Evolutionary conservation across 164 flowering plant genomes (phyloP), one percentile per base, ranked within the genome.

Genomic region (Liriodendron chinense): DNA sequence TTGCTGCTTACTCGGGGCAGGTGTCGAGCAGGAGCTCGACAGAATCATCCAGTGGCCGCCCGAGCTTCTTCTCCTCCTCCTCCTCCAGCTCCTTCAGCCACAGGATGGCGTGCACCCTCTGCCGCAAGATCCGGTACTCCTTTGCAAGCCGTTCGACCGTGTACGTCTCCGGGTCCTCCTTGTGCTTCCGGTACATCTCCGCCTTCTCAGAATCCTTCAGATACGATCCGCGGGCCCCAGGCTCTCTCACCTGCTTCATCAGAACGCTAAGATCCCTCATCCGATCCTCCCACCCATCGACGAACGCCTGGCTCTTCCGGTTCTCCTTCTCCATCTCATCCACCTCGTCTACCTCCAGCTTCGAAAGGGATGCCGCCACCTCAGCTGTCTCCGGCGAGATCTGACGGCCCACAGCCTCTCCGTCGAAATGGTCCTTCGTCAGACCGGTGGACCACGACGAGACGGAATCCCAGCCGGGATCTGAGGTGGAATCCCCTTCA

Each of bases 31-130:
- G 74, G 18, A 74, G 84, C 86, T 94, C 98, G 7, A 94, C 86
- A 48, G 95, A 90, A 72, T 95, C 96, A 80, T 92, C 97, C 78
- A 93, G 75, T 0, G 96, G 93, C 50, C 73, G 87, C 4, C 98
- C 98, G 22, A 86, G 88, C 86, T 86, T 95, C 79, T 86, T 90
- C 91, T 92, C 98, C 82, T 84, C 87, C 78, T 93, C 96, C 79
- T 91, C 98, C 78, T 93, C 97, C 26, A 75, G 72, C 82, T 95
- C 92, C 83, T 92, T 93, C 57, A 95, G 83, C 95, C 95, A 95
- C 72, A 95, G 85, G 82, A 95, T 93, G 13, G 98, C 97, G 68
- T 92, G 97, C 59, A 95, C 98, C 74, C 98, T 82, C 81, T 95
- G 98, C 81, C 98, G 81, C 98, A 95, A 87, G 18, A 95, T 88